Conservation (phyloP, 805 yeast species). For the Metschnikowia baotianmanensis region DNA sequence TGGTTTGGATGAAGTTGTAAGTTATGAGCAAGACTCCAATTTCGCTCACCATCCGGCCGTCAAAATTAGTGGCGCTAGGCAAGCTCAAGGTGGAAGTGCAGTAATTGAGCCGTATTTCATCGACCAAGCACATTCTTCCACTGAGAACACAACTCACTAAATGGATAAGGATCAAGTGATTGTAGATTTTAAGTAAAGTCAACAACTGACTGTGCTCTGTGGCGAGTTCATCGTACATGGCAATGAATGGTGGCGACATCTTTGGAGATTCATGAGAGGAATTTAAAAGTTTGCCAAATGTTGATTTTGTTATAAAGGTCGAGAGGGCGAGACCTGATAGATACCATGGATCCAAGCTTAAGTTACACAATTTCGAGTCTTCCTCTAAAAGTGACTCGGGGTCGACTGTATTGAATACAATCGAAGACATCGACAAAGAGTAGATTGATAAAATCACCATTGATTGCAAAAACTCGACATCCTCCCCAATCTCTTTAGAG, state of each 20-base stretch:
- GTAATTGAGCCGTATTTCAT: constrained; percentile 55
- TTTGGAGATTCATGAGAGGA: constrained; percentile 4
- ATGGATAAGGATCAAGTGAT: constrained; percentile 67
- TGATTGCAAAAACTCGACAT: constrained; percentile 65
- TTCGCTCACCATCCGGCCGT: constrained; percentile 80
- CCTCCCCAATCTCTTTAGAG: constrained; percentile 15
- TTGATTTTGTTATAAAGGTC: constrained; percentile 54
- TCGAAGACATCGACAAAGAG: constrained; percentile 56
- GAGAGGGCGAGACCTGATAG: constrained; percentile 64
- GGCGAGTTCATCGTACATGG: constrained; percentile 16
- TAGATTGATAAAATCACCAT: constrained; percentile 64
- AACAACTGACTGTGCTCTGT: constrained; percentile 45
- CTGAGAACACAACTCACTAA: constrained; percentile 61
- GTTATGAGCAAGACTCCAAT: constrained; percentile 57
- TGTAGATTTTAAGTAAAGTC: constrained; percentile 64
- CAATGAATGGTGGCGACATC: constrained; percentile 8
- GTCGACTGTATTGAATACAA: constrained; percentile 22
- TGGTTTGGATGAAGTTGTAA: constrained; percentile 53
- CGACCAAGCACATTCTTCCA: constrained; percentile 64
- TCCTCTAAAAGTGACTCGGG: constrained; percentile 14
- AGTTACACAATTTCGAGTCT: constrained; percentile 27
- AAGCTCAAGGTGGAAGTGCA: constrained; percentile 57
- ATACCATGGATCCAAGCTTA: constrained; percentile 68
- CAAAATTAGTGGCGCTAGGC: constrained; percentile 68
- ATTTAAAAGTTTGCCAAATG: constrained; percentile 36